Conservation (phyloP, 2,329 filamentous ascomycete species). For the Blastomyces silverae region DNA sequence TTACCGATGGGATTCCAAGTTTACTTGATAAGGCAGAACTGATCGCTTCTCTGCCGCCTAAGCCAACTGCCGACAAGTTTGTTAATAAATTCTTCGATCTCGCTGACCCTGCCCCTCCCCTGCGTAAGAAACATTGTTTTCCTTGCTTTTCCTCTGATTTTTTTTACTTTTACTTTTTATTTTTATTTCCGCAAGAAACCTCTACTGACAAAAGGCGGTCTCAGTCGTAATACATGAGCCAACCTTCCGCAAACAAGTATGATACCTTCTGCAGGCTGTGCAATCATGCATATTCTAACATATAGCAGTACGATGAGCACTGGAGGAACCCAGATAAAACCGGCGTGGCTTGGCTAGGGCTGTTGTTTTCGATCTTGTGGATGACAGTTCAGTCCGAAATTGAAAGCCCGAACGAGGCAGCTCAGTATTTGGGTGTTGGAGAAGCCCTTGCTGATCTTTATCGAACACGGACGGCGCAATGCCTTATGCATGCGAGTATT, state of each 20-base stretch:
- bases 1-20: not conserved
- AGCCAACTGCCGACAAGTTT: not conserved
- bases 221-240: constrained; percentile 3
- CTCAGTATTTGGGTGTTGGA: constrained; percentile 8
- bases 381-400: constrained; percentile 9
- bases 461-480: constrained; percentile 23
- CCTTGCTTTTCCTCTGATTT: not conserved
- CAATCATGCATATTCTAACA: not conserved
- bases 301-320: not conserved
- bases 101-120: constrained; percentile 3
- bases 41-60: constrained; percentile 5
- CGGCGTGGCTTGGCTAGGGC: constrained; percentile 8
- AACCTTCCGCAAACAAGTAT: not conserved
- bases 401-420: not conserved
- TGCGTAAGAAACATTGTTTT: not conserved
- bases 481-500: constrained; percentile 27
- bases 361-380: constrained; percentile 13
- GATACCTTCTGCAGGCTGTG: not conserved
- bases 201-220: not conserved
- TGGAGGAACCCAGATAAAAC: constrained; percentile 10
- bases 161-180: not conserved
- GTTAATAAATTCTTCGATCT: constrained; percentile 8
- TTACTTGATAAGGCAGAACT: not conserved
- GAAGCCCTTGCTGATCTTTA: constrained; percentile 9
- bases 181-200: not conserved